These are phyloP conservation scores for Malbranchea cinnamomea DNA, from an alignment of 2,329 filamentous ascomycete species.

Conservation along the genomic window DNA sequence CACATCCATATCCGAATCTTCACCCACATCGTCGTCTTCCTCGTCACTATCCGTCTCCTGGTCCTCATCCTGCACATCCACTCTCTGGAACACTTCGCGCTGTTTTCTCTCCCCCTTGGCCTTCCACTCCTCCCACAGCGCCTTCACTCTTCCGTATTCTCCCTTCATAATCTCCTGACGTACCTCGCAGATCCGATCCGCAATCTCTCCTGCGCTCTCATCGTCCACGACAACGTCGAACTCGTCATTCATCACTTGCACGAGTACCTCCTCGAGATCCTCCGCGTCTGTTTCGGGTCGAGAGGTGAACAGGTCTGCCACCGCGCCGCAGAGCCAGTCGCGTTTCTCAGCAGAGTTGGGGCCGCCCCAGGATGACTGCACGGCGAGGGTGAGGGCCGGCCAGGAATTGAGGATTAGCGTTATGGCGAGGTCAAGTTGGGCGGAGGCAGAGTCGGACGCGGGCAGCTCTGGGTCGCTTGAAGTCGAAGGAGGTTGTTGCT, in stretches of 20 bases:
- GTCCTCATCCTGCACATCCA: conserved; percentile 33
- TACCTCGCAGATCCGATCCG: conserved; percentile 54
- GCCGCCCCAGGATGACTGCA: conserved; percentile 78
- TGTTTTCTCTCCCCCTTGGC: conserved; percentile 21
- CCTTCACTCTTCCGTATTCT: conserved; percentile 49
- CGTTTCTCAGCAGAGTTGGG: conserved; percentile 72
- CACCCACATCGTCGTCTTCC: conserved; percentile 40
- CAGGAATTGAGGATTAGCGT: conserved; percentile 75
- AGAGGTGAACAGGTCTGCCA: conserved; percentile 60
- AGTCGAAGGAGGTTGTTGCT: neutral
- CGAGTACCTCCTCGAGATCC: conserved; percentile 69
- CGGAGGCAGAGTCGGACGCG: conserved; percentile 25
- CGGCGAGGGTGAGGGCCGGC: conserved; percentile 74
- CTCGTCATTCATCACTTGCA: conserved; percentile 89
- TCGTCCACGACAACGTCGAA: conserved; percentile 91
- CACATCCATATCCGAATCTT: conserved; percentile 39
- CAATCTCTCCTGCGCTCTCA: conserved; percentile 62
- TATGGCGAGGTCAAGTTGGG: conserved; percentile 71
- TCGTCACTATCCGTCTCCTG: conserved; percentile 42
- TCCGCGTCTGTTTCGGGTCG: conserved; percentile 52
- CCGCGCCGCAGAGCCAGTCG: conserved; percentile 85
- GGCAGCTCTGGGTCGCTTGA: neutral
- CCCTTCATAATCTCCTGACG: conserved; percentile 50
- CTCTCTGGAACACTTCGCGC: conserved; percentile 38
- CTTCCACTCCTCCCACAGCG: conserved; percentile 37